A percentile compares a stretch with the other conserved stretches of the same genome.
Conservation (phyloP, 768 basidiomycete genomes). For the Termitomyces sp. region DNA sequence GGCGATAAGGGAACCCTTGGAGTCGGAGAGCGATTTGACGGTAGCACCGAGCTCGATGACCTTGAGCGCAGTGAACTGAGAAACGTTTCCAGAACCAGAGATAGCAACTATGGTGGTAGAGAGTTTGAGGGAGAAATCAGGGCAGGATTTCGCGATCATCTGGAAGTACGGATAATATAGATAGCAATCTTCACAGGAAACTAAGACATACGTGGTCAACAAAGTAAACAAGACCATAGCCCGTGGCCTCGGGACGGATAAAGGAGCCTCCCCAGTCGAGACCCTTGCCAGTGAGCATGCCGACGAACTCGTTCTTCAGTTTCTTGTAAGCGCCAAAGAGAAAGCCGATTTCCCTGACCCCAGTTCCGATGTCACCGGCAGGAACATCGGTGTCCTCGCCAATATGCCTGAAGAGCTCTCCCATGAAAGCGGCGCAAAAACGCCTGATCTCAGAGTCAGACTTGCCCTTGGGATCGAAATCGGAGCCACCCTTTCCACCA, state of each 20-base stretch:
- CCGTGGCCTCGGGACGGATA: slow-evolving; percentile 73
- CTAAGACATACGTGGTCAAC: slow-evolving; percentile 56
- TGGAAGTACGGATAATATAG: slow-evolving; percentile 18
- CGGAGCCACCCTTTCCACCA: slow-evolving; percentile 75
- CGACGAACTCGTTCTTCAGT: slow-evolving; percentile 65
- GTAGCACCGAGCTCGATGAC: slow-evolving; percentile 73
- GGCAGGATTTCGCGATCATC: slow-evolving; percentile 57
- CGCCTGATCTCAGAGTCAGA: slow-evolving; percentile 70
- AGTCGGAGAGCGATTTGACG: slow-evolving; percentile 73
- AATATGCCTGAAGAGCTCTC: slow-evolving; percentile 69
- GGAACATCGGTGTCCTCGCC: slow-evolving; percentile 76
- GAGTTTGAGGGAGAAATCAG: slow-evolving; percentile 50
- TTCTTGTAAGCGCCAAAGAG: slow-evolving; percentile 80
- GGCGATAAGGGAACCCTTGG: slow-evolving; percentile 63
- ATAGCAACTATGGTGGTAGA: slow-evolving; percentile 50
- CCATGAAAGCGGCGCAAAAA: slow-evolving; percentile 73
- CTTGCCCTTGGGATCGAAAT: slow-evolving; percentile 84
- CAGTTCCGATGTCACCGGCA: slow-evolving; percentile 72
- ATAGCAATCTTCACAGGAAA: neutral
- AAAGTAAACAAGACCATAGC: slow-evolving; percentile 76
- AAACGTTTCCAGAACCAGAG: slow-evolving; percentile 73
- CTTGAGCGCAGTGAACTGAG: slow-evolving; percentile 73
- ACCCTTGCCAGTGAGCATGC: slow-evolving; percentile 73
- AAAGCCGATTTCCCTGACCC: slow-evolving; percentile 73
- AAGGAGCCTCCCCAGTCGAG: slow-evolving; percentile 66